Percentiles rank a stretch among this genome's conserved stretches.
phyloP scores from a whole-genome alignment of 2,329 filamentous ascomycete genomes.

The Aspergillus sp. region DNA sequence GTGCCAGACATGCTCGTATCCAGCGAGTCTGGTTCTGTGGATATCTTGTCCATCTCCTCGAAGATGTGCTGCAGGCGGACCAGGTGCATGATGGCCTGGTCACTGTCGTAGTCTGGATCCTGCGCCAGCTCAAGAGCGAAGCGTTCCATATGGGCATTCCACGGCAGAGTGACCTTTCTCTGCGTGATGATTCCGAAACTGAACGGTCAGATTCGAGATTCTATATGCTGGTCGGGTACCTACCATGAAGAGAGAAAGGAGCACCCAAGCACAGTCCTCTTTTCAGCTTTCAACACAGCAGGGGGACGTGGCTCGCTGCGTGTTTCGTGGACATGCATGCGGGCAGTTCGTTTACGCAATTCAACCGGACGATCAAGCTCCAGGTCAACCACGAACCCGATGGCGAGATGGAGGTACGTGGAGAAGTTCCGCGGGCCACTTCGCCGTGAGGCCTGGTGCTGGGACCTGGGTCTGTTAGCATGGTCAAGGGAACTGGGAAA shows the following conservation, averaged over 20 bases:
- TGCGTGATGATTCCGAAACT: conserved; percentile 14
- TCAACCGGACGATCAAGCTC: conserved; percentile 26
- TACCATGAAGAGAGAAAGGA: conserved; percentile 47
- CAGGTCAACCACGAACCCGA: conserved; percentile 37
- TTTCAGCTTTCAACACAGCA: conserved; percentile 39
- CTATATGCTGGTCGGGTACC: neutral
- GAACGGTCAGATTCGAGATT: too few species aligned
- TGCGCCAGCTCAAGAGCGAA: conserved; percentile 6
- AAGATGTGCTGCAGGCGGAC: conserved; percentile 15
- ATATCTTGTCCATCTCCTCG: conserved; percentile 9
- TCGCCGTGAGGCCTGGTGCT: conserved; percentile 31
- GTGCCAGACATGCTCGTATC: neutral
- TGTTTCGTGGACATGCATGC: conserved; percentile 8
- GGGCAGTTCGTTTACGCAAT: conserved; percentile 30
- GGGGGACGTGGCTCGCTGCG: conserved; percentile 3
- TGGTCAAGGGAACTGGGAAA: neutral
- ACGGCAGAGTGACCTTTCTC: conserved; percentile 12
- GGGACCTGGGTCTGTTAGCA: conserved; percentile 24
- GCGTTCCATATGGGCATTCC: conserved; percentile 7
- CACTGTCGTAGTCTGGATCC: conserved; percentile 12
- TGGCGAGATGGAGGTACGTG: conserved; percentile 38
- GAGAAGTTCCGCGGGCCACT: conserved; percentile 25
- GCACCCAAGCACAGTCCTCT: conserved; percentile 45
- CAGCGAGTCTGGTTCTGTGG: neutral
- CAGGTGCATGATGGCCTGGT: conserved; percentile 13